Evolutionary conservation across 768 basidiomycete genomes (phyloP).

Genomic region (Boletus pseudo-olivaceus): DNA sequence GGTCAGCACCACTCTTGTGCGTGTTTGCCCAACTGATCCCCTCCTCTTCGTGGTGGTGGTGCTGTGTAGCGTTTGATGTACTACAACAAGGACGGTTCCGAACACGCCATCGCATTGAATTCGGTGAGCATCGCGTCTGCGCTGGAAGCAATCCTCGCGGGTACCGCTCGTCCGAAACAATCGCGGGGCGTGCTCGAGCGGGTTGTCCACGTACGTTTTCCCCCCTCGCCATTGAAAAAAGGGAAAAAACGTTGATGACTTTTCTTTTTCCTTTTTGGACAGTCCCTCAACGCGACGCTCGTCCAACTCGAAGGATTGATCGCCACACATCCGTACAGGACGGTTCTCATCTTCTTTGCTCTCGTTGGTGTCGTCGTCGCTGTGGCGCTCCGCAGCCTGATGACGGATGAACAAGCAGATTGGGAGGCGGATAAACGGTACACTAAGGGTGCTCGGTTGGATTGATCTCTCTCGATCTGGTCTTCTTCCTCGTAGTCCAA

Average conservation of each 20-base stretch:
- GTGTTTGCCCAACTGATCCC: neutral
- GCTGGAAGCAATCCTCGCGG: conserved; percentile 60
- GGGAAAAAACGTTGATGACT: too few species aligned
- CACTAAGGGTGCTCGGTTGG: conserved; percentile 20
- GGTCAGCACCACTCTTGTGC: neutral
- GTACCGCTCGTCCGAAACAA: conserved; percentile 48
- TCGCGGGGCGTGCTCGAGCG: conserved; percentile 74
- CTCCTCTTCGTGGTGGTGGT: neutral
- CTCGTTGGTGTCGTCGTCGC: conserved; percentile 3
- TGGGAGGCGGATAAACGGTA: conserved; percentile 15
- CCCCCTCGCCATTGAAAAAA: too few species aligned
- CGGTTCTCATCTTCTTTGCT: conserved; percentile 1
- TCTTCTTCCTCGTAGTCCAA: too few species aligned
- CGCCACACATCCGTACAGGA: conserved; percentile 21
- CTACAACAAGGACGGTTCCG: conserved; percentile 62
- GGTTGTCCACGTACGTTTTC: conserved; percentile 49
- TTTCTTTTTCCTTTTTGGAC: neutral
- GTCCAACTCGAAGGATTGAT: conserved; percentile 6
- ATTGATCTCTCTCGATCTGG: conserved; percentile 12
- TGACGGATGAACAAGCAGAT: conserved; percentile 16
- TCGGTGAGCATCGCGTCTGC: conserved; percentile 59
- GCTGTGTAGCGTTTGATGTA: conserved; percentile 63
- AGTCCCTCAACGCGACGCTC: conserved; percentile 20
- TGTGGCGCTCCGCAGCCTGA: conserved; percentile 11
- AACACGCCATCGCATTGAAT: conserved; percentile 54